Conservation (phyloP, 805 yeast genomes). For the Wickerhamomyces ciferrii region DNA sequence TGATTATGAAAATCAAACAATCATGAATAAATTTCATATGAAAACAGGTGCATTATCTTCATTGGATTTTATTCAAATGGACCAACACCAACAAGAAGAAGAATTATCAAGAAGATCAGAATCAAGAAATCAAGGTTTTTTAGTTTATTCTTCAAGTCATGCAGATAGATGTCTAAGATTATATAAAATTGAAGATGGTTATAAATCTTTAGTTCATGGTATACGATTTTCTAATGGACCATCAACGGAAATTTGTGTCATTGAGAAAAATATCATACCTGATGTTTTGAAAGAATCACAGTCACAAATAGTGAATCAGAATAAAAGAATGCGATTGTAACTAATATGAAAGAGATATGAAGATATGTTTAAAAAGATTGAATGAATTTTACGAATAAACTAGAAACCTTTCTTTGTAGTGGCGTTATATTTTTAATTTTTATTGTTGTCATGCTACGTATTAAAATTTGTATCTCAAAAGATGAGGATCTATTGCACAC, state of each 20-base stretch:
- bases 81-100: background rate
- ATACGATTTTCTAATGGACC: background rate
- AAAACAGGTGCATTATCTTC: constrained; percentile 18
- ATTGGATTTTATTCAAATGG: constrained; percentile 2
- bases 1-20: constrained; percentile 3
- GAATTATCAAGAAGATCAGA: background rate
- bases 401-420: background rate
- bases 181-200: constrained; percentile 11
- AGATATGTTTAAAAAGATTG: background rate
- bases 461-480: too few species aligned
- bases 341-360: background rate
- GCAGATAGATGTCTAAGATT: constrained; percentile 8
- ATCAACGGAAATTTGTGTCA: constrained; percentile 5
- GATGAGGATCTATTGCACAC: too few species aligned
- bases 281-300: background rate
- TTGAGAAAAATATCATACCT: constrained; percentile 3
- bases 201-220: constrained; percentile 3
- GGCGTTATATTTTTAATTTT: background rate
- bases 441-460: too few species aligned
- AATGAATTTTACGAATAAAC: background rate
- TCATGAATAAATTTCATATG: constrained; percentile 10
- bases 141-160: constrained; percentile 7
- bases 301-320: background rate
- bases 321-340: background rate
- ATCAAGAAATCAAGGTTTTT: background rate